phyloP scores from a whole-genome alignment of 1,139 yeast genomes.

The Chernovozyma aurita region DNA sequence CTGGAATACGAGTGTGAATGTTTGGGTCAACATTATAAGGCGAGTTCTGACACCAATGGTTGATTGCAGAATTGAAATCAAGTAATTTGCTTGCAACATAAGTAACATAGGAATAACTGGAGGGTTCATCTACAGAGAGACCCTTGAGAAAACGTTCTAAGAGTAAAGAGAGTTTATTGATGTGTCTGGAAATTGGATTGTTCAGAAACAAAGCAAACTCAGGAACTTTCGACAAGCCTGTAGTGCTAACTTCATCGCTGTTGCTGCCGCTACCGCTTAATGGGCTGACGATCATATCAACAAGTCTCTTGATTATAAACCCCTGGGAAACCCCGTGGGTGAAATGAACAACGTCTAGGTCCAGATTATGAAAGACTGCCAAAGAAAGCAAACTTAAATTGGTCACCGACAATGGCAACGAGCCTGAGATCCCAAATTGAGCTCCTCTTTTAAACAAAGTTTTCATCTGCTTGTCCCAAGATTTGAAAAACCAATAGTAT shows the following conservation, averaged over 20 bases:
- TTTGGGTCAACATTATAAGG: constrained; percentile 16
- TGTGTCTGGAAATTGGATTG: constrained; percentile 29
- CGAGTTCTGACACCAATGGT: constrained; percentile 20
- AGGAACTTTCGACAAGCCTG: not conserved
- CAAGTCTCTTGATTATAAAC: constrained; percentile 17
- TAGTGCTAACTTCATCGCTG: not conserved
- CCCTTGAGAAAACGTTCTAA: constrained; percentile 31
- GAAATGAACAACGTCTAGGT: constrained; percentile 19
- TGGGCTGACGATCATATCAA: constrained; percentile 8
- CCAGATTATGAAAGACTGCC: constrained; percentile 23
- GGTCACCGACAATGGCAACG: constrained; percentile 21
- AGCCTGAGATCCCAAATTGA: constrained; percentile 19
- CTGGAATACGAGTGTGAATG: not conserved
- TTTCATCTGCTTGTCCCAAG: constrained; percentile 26
- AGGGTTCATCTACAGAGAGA: constrained; percentile 15
- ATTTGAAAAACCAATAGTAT: constrained; percentile 29
- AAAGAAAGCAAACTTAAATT: constrained; percentile 31
- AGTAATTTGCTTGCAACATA: constrained; percentile 14
- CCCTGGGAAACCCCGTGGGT: constrained; percentile 19
- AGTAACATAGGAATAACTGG: constrained; percentile 5
- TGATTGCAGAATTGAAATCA: constrained; percentile 24
- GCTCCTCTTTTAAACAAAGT: constrained; percentile 23
- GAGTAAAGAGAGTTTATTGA: constrained; percentile 46
- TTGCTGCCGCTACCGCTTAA: too few relatives aligned
- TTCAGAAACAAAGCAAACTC: not conserved